phyloP scores from a whole-genome alignment of 768 basidiomycete species.

The Phylloporus sp. region DNA sequence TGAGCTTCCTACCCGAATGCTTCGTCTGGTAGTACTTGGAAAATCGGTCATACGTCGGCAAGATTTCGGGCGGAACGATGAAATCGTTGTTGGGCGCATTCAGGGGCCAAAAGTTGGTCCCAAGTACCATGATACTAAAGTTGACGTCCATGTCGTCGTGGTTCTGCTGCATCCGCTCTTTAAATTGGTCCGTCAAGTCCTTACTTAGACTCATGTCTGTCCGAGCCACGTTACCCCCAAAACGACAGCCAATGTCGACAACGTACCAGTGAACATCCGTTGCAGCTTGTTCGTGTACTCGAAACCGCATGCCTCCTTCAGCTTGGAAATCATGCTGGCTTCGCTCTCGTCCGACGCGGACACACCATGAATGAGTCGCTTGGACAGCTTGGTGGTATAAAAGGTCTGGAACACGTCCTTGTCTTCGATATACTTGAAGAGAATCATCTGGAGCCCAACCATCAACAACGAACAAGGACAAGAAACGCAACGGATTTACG shows the following conservation, averaged over 20 bases:
- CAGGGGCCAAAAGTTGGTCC: slow-evolving; percentile 95
- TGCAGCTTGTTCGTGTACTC: slow-evolving; percentile 96
- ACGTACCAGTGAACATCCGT: slow-evolving; percentile 90
- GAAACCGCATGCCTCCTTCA: slow-evolving; percentile 95
- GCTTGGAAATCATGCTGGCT: slow-evolving; percentile 94
- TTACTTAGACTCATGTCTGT: slow-evolving; percentile 93
- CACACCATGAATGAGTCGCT: slow-evolving; percentile 84
- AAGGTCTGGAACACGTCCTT: slow-evolving; percentile 99
- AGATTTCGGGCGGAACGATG: slow-evolving; percentile 82
- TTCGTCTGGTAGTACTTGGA: slow-evolving; percentile 89
- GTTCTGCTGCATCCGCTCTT: slow-evolving; percentile 83
- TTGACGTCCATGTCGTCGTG: slow-evolving; percentile 85
- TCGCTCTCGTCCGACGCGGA: slow-evolving; percentile 96
- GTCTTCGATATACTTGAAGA: slow-evolving; percentile 98
- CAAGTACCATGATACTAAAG: slow-evolving; percentile 90
- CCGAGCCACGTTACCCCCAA: slow-evolving; percentile 2
- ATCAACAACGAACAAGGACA: neutral
- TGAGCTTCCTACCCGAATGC: slow-evolving; percentile 91
- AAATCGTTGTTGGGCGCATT: slow-evolving; percentile 81
- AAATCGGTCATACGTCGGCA: slow-evolving; percentile 86
- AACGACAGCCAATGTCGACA: neutral
- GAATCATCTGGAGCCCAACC: slow-evolving; percentile 66
- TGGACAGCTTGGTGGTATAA: slow-evolving; percentile 91
- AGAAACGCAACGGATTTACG: slow-evolving; percentile 42
- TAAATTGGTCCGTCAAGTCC: slow-evolving; percentile 93